Base-by-base conservation (phyloP, 768 basidiomycete species). In the Lyophyllum shimeji region DNA sequence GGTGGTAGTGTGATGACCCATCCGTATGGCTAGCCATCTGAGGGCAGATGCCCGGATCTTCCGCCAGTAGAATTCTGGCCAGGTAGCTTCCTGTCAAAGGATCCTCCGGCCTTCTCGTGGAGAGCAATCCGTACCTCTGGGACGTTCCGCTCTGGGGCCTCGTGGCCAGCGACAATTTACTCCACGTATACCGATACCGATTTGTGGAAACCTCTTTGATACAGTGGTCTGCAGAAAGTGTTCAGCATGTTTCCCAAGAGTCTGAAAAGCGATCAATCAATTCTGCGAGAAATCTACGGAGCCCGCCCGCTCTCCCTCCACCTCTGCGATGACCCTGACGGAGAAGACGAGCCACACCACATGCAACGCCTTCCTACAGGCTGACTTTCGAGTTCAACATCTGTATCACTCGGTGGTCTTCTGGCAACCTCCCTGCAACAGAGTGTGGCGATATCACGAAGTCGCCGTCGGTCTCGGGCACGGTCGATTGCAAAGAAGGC, bases 351-450 rank as follows among this genome's bases (percentile, higher is more conserved):
- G 11, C 21, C 43, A 44, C 43, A 11, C 50, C n/a, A 18, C 37
- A 37, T 52, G 23, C 20, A 7, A 9, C 11, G 20, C 42, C 24
- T 15, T 37, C 39, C 46, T 55, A 55, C n/a, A 55, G 60, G 25
- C 69, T 60, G 64, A 69, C 69, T 45, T 67, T 65, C 27, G 72
- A 71, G 62, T 86, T 85, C 50, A 85, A 66, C 75, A 84, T 81
- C 59, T 79, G 78, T 52, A 85, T 84, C 55, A 86, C 72, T 25
- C 84, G 76, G 64, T 85, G 79, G 63, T 85, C 84, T 69, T 86
- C 83, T 43, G 83, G 71, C 57, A 76, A 65, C 56, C 79, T 74
- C 15, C 71, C 63, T 37, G 17, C 72, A 73, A 49, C 71, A 67
- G 60, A 53, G 60, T 65, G 69, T 48, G 68, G 60, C 44, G 66